phyloP scores from a whole-genome alignment of 208 protist genomes.

The Trypanosoma scelopori region DNA sequence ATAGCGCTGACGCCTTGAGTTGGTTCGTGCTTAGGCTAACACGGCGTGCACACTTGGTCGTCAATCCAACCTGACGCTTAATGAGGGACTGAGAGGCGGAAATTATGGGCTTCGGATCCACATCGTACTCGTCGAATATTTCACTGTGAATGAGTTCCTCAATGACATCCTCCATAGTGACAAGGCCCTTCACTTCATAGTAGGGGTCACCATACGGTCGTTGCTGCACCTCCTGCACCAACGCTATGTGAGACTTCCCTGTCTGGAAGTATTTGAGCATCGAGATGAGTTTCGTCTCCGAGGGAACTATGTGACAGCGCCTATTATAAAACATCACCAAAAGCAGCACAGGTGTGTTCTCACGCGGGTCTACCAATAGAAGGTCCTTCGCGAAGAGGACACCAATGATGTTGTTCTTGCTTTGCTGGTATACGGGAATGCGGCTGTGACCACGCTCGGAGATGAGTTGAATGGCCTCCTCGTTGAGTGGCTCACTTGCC shows the following conservation, averaged over 20 bases:
- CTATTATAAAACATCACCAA: slow-evolving; percentile 94
- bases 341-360: slow-evolving; percentile 92
- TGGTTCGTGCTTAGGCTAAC: slow-evolving; percentile 84
- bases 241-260: slow-evolving; percentile 92
- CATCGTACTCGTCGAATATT: slow-evolving; percentile 97
- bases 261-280: slow-evolving; percentile 96
- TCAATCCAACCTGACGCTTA: slow-evolving; percentile 77
- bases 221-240: slow-evolving; percentile 92
- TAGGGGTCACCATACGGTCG: slow-evolving; percentile 90
- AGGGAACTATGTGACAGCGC: slow-evolving; percentile 82
- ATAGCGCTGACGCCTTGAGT: slow-evolving; percentile 77
- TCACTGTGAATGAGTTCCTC: slow-evolving; percentile 97
- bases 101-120: slow-evolving; percentile 38
- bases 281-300: slow-evolving; percentile 91
- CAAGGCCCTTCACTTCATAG: slow-evolving; percentile 95
- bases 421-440: slow-evolving; percentile 93
- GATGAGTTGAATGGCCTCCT: slow-evolving; percentile 91
- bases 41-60: slow-evolving; percentile 67
- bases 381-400: slow-evolving; percentile 94
- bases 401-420: slow-evolving; percentile 92
- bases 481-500: slow-evolving; percentile 88
- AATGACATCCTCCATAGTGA: slow-evolving; percentile 97
- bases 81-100: slow-evolving; percentile 6
- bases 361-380: slow-evolving; percentile 93
- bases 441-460: slow-evolving; percentile 92